Percentiles rank a stretch among this genome's conserved stretches.
Conservation (phyloP, 1,284 basidiomycete species). For the Ganoderma lingzhi region DNA sequence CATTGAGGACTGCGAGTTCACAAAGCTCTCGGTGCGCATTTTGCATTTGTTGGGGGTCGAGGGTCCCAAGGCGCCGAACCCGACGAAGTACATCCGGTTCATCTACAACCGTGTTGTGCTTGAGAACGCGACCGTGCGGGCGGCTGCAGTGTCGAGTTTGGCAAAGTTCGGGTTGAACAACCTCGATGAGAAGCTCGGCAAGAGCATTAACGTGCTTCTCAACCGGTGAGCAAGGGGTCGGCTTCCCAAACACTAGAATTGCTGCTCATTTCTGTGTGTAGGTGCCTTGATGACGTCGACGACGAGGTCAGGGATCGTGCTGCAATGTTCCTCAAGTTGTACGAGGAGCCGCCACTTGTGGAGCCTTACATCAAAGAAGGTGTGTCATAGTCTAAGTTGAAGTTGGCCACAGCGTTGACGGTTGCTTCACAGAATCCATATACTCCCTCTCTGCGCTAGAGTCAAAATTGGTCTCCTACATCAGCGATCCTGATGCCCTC, state of each 20-base stretch:
- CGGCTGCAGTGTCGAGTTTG: conserved; percentile 93
- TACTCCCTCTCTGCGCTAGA: conserved; percentile 91
- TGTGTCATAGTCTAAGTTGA: conserved; percentile 43
- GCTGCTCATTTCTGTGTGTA: conserved; percentile 26
- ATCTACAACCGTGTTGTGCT: conserved; percentile 99
- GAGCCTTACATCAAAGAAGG: conserved; percentile 93
- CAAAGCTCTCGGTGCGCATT: conserved; percentile 97
- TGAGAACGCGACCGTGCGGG: conserved; percentile 98
- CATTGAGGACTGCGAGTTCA: conserved; percentile 99
- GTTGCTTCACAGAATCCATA: conserved; percentile 77
- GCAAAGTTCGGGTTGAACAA: conserved; percentile 97
- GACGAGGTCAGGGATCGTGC: conserved; percentile 99
- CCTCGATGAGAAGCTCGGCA: conserved; percentile 79
- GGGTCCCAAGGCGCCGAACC: conserved; percentile 94
- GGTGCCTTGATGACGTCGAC: conserved; percentile 98
- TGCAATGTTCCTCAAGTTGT: conserved; percentile 90
- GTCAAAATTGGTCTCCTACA: conserved; percentile 87
- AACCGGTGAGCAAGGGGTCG: conserved; percentile 41
- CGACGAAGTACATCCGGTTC: conserved; percentile 98
- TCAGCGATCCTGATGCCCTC: conserved; percentile 80
- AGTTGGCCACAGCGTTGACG: neutral
- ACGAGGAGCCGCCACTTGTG: conserved; percentile 84
- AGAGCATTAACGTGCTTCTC: conserved; percentile 88
- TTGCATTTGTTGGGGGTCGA: conserved; percentile 95
- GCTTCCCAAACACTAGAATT: too few species aligned